Conservation (phyloP, 2,329 filamentous ascomycete genomes). For the Paracorniculantispora psalliotae region DNA sequence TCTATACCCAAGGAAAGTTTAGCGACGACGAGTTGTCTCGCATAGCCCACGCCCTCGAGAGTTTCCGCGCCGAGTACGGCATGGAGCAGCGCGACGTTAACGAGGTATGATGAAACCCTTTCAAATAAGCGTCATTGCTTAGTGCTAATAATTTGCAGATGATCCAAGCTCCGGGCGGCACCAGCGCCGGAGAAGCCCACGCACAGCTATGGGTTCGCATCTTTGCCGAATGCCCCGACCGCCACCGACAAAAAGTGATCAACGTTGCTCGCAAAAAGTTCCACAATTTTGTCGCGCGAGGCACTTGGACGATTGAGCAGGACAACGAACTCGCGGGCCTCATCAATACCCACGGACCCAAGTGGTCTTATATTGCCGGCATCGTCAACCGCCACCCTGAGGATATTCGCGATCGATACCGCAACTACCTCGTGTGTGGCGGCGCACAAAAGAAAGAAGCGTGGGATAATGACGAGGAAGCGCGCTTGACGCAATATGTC, state of each 20-base stretch:
- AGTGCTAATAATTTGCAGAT: constrained; percentile 23
- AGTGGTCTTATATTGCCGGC: constrained; percentile 60
- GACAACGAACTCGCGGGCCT: constrained; percentile 32
- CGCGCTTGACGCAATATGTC: constrained; percentile 47
- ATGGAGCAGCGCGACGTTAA: constrained; percentile 45
- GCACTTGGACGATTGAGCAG: constrained; percentile 38
- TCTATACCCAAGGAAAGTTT: constrained; percentile 38
- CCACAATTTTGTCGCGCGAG: constrained; percentile 57
- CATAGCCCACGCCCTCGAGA: constrained; percentile 38
- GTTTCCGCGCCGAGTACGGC: constrained; percentile 38
- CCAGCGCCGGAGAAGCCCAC: constrained; percentile 31
- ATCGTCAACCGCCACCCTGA: constrained; percentile 59
- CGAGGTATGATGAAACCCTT: constrained; percentile 29
- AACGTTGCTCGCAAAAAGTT: constrained; percentile 57
- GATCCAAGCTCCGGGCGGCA: constrained; percentile 32
- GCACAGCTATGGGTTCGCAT: constrained; percentile 47
- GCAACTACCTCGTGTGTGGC: constrained; percentile 60
- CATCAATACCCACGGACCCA: constrained; percentile 35
- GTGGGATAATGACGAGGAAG: constrained; percentile 60
- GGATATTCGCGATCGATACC: constrained; percentile 65
- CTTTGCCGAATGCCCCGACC: constrained; percentile 42
- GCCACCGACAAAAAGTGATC: constrained; percentile 49
- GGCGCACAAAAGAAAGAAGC: constrained; percentile 45
- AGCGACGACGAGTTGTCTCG: constrained; percentile 37
- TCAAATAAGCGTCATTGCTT: constrained; percentile 18